Base-by-base conservation (phyloP, 768 basidiomycete species). In the Roridomyces roridus region DNA sequence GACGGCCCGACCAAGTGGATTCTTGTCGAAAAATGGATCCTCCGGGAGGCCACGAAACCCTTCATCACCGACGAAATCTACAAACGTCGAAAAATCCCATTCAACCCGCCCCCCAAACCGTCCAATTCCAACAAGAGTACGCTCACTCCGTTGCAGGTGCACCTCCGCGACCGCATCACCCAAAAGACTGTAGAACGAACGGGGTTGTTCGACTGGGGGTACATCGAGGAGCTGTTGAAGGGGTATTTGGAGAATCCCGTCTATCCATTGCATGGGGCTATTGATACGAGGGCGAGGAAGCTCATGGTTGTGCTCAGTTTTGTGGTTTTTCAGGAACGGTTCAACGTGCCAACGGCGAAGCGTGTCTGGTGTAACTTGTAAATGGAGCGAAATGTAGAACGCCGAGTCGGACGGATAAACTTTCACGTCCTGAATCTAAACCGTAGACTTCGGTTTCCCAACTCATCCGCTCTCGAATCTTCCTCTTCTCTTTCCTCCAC, bases 381-480 rank as follows among this genome's bases (percentile, higher is more conserved):
- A n/a, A n/a, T n/a, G n/a, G n/a, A n/a, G n/a, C n/a, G n/a, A n/a
- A n/a, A n/a, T n/a, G n/a, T n/a, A n/a, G n/a, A n/a, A n/a, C n/a
- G n/a, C n/a, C n/a, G n/a, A n/a, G n/a, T n/a, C n/a, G n/a, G n/a
- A n/a, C n/a, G n/a, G n/a, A n/a, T n/a, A n/a, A 34, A 15, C 31
- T 34, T 37, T 55, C 25, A 72, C 14, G 65, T 68, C 46, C 71
- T 75, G 50, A 70, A 75, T n/a, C 56, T 65, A 57, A 73, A 77
- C 34, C 62, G 50, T 18, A 74, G 52, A 55, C 75, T 75, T 28
- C 63, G 54, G 54, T 75, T 77, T 7, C 75, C 75, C 48, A 71
- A 72, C 51, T 51, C 58, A 42, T 70, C 68, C 24, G 63, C 62
- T 14, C 52, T 11, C 2, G 60, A 35, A 46, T 75, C 71, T 54